Evolutionary conservation across 1,284 basidiomycete species (phyloP), one percentile per base, ranked within the genome.

Genomic region (Fomitopsis palustris): DNA sequence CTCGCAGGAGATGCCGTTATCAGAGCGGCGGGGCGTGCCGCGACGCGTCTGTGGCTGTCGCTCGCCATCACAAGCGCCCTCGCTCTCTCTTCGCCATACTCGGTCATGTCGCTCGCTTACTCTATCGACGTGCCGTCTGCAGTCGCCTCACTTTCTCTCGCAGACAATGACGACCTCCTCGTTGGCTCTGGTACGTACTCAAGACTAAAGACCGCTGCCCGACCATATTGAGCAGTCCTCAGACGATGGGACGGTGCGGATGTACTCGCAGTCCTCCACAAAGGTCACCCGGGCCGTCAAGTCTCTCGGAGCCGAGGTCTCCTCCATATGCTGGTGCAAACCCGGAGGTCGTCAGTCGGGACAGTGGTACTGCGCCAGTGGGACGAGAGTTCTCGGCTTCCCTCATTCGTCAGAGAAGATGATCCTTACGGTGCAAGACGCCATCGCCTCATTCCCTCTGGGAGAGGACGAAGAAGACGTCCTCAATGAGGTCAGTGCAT

Each of bases 181-280:
- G 66, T 68, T 1, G 72, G 72, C 9, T 66, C 68, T 33, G 68
- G 72, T 70, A 19, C 29, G 67, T 61, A 3, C 9, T 14, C 8
- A 6, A n/a, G n/a, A n/a, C n/a, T n/a, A n/a, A n/a, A n/a, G n/a
- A n/a, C n/a, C n/a, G n/a, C n/a, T n/a, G n/a, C n/a, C n/a, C n/a
- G n/a, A n/a, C n/a, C n/a, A n/a, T n/a, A n/a, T n/a, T 27, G 21
- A 42, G 14, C 19, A 29, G 35, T 21, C 10, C 3, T 2, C 62
- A 89, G 90, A 83, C 63, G 88, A 92, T 70, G 90, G 90, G 12
- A 81, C 80, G 55, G 70, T 92, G 52, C 84, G 90, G 21, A 72
- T 89, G 23, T 92, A 92, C 67, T 74, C 78, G 59, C 72, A 84
- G 4, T 81, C 83, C 2, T 78, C 82, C 0, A 76, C 75, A 61